Evolutionary conservation across 176 grass and related monocot species (phyloP), one percentile per base, ranked within the genome.

Genomic region (Eleusine indica): DNA sequence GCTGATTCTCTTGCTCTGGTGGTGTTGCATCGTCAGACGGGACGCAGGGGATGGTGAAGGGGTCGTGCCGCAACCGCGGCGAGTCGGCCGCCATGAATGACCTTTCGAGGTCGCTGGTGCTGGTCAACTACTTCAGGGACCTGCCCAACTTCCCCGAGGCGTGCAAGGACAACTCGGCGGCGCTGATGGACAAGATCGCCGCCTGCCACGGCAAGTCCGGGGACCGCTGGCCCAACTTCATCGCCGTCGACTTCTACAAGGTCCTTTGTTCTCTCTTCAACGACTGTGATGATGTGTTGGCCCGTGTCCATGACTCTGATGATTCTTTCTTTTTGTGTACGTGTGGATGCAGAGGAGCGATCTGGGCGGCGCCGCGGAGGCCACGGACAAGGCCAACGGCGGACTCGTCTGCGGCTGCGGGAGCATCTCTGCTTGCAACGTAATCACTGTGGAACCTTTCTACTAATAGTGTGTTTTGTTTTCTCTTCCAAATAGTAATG

Each of bases 191-290:
- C 89, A 90, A 89, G 89, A 43, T 95, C 53, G 43, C 77, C 70
- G 65, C 83, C 14, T 94, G 96, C 85, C 91, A 87, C 76, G 81
- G n/a, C 47, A 46, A 61, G 35, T 92, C 89, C 0, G 91, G 79
- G 8, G 78, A 74, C 73, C 87, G 91, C 6, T 98, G 93, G 93
- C 2, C 96, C 5, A 98, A 98, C 86, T 98, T 84, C 75, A 89
- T 98, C 82, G 91, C 96, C 52, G 96, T 98, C 1, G 96, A 98
- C 47, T 95, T 86, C 73, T 98, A 98, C 78, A 92, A 89, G 96
- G 96, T 91, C 16, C 9, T 11, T 11, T 1, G 6, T 13, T 3
- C 13, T 53, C 49, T 9, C 57, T 25, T 15, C 8, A 39, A 3
- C 38, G 7, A 1, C 18, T 4, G 17, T 3, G 30, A 32, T 5